These are phyloP conservation scores for Paracorniculantispora psalliotae DNA, from an alignment of 2,329 filamentous ascomycete genomes.

Conservation along the genomic window DNA sequence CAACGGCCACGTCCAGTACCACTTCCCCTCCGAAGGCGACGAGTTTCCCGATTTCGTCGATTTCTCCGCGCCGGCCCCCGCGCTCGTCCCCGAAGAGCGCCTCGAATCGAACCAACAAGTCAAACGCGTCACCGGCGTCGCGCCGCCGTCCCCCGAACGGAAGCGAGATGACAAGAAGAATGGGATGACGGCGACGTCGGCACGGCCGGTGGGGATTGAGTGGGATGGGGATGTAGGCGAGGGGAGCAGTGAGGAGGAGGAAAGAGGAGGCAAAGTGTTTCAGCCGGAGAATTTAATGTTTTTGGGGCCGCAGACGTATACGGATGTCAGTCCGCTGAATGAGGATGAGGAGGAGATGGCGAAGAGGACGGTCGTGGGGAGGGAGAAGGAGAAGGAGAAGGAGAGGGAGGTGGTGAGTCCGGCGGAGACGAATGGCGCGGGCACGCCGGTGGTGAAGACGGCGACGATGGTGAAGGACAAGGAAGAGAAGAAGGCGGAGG, in stretches of 20 bases:
- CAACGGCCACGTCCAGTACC: conserved; percentile 50
- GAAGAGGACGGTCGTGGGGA: conserved; percentile 22
- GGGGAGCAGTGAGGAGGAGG: conserved; percentile 27
- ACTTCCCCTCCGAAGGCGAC: conserved; percentile 53
- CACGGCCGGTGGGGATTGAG: conserved; percentile 17
- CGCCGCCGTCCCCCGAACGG: background rate
- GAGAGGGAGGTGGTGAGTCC: conserved; percentile 24
- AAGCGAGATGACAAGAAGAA: conserved; percentile 14
- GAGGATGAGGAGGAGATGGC: conserved; percentile 35
- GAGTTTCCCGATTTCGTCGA: conserved; percentile 52
- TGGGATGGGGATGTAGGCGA: conserved; percentile 30
- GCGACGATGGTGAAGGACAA: background rate
- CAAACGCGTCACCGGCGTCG: conserved; percentile 27
- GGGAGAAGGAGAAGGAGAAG: conserved; percentile 8
- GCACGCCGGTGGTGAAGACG: background rate
- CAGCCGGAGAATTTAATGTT: conserved; percentile 51
- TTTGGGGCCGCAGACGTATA: conserved; percentile 42
- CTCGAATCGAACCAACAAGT: conserved; percentile 49
- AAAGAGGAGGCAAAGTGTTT: conserved; percentile 38
- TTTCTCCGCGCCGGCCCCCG: conserved; percentile 30
- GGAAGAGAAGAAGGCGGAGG: background rate
- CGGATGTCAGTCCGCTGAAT: conserved; percentile 39
- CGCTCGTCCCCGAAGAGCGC: conserved; percentile 47
- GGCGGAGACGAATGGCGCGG: conserved; percentile 20
- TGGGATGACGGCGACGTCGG: conserved; percentile 30